phyloP scores from a whole-genome alignment of 2,329 filamentous ascomycete species.

The Amauroascus verrucosus region DNA sequence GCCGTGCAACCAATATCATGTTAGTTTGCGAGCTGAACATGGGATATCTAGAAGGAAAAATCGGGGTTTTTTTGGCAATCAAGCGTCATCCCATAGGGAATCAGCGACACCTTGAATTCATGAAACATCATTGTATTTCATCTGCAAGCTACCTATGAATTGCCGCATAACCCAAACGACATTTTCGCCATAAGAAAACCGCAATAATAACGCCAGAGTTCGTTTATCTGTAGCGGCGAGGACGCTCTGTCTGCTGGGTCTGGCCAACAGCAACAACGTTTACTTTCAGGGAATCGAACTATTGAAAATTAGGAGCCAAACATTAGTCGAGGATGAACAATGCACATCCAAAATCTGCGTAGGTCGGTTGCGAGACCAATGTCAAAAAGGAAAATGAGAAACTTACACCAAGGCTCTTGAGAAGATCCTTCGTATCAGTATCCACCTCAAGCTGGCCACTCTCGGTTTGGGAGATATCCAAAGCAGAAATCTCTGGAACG shows the following conservation, averaged over 20 bases:
- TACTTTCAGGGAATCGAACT: conserved; percentile 98
- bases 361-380: not conserved
- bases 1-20: too few relatives aligned
- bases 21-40: too few relatives aligned
- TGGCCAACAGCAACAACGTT: conserved; percentile 87
- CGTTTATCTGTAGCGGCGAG: conserved; percentile 54
- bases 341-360: not conserved
- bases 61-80: conserved; percentile 60
- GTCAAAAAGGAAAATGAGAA: not conserved
- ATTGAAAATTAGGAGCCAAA: conserved; percentile 3
- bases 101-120: conserved; percentile 78
- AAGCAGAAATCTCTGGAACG: conserved; percentile 95
- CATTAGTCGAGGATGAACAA: not conserved
- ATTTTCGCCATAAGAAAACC: conserved; percentile 9
- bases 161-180: conserved; percentile 1
- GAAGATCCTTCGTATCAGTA: conserved; percentile 93
- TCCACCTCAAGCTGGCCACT: conserved; percentile 90
- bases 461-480: conserved; percentile 95
- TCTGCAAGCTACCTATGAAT: conserved; percentile 11
- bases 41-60: not conserved
- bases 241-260: conserved; percentile 74
- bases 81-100: conserved; percentile 71
- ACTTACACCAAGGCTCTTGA: conserved; percentile 98
- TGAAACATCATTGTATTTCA: conserved; percentile 20
- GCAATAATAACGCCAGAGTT: conserved; percentile 2